Base-by-base conservation (phyloP, 2,329 filamentous ascomycete genomes). In the Sporothrix schenckii region DNA sequence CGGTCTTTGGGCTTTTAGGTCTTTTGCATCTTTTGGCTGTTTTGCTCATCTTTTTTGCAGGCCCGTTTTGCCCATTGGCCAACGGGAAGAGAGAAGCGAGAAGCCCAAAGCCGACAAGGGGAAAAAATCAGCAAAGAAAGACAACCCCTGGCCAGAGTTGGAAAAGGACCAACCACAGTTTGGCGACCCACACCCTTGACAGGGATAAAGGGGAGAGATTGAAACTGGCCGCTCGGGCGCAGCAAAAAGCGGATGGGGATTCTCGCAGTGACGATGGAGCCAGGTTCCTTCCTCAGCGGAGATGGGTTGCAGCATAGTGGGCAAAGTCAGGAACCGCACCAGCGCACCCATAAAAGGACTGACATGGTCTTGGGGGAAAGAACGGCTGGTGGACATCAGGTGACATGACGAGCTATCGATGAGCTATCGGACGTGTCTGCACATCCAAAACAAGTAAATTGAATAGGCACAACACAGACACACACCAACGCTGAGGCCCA, bases 71-170 rank as follows among this genome's bases (percentile, higher is more conserved):
- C 49, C 50, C 44, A 14, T 68, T 34, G 47, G 56, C 47, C 67
- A 68, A 61, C 54, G 7, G 53, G 66, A 30, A n/a, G 56, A 13
- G 54, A 50, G 56, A 30, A 69, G 27, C 34, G 30, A 63, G 44
- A 63, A 16, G 11, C 39, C 58, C 61, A 65, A 49, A 34, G 44
- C 52, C 47, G 39, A 39, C 24, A 21, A 66, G 27, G 24, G 61
- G 47, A 66, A 16, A 53, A 50, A 50, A 21, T 27, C 24, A n/a
- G 24, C 19, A 49, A 44, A 56, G 56, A 69, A 70, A 60, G 56
- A n/a, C 27, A 11, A 61, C 63, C 69, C 69, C 63, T 70, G 63
- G 61, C 69, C 34, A 34, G n/a, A 19, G 63, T 58, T 24, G 52
- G 52, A 56, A 50, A 16, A 30, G 34, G 13, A 27, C 69, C 63